Percentiles rank a stretch among this genome's conserved stretches.
These are phyloP conservation scores for Sporothrix schenckii DNA, from an alignment of 2,329 filamentous ascomycete species.

Conservation along the genomic window DNA sequence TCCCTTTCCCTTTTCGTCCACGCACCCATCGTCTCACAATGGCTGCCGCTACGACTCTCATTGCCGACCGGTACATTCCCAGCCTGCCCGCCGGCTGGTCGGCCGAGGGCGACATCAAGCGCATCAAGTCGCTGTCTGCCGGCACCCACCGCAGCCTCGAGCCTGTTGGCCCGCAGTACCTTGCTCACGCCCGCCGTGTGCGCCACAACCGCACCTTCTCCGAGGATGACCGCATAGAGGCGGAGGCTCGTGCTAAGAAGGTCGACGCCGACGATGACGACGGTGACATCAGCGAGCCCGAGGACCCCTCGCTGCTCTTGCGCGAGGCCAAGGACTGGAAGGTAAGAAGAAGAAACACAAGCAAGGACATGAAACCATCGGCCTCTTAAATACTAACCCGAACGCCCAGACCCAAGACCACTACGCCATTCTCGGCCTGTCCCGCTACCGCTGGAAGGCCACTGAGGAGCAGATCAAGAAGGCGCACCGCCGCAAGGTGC, in stretches of 20 bases:
- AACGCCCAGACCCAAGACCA: slow-evolving; percentile 79
- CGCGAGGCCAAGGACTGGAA: slow-evolving; percentile 99
- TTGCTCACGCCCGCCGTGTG: slow-evolving; percentile 93
- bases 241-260: slow-evolving; percentile 92
- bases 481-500: slow-evolving; percentile 98
- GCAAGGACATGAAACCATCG: too few relatives aligned
- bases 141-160: slow-evolving; percentile 87
- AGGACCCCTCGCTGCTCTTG: slow-evolving; percentile 89
- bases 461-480: slow-evolving; percentile 99
- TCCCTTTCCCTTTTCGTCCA: slow-evolving; percentile 30
- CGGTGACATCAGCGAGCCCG: slow-evolving; percentile 88
- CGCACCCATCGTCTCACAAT: slow-evolving; percentile 49
- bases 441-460: slow-evolving; percentile 88
- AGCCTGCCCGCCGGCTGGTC: slow-evolving; percentile 78
- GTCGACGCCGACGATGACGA: slow-evolving; percentile 85
- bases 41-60: slow-evolving; percentile 61
- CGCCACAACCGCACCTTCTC: slow-evolving; percentile 97
- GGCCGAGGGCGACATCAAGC: slow-evolving; percentile 89
- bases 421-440: slow-evolving; percentile 92
- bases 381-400: neutral
- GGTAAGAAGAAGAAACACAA: slow-evolving; percentile 55
- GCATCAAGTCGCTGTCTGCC: slow-evolving; percentile 72
- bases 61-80: slow-evolving; percentile 70
- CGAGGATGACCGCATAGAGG: slow-evolving; percentile 97
- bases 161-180: slow-evolving; percentile 95